Evolutionary conservation across 1,139 yeast genomes (phyloP).

Genomic region (Hyphopichia wangnamkhiaoensis): DNA sequence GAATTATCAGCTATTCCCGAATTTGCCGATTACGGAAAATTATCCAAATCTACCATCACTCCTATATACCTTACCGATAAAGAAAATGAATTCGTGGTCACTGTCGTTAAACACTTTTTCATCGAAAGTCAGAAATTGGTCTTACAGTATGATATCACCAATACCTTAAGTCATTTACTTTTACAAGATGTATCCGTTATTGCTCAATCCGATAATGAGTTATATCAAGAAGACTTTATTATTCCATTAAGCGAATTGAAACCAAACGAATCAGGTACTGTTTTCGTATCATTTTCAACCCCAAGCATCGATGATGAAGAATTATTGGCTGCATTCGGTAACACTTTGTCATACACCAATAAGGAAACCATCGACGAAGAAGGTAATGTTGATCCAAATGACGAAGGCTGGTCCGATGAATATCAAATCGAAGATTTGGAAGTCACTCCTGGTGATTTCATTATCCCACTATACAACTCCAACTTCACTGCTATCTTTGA

Average conservation of each 20-base stretch:
- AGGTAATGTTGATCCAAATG: conserved; percentile 64
- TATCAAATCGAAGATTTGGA: conserved; percentile 85
- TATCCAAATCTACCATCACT: conserved; percentile 66
- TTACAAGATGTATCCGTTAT: conserved; percentile 80
- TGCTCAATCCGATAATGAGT: conserved; percentile 63
- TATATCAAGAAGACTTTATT: conserved; percentile 68
- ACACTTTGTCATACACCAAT: conserved; percentile 71
- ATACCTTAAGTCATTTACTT: conserved; percentile 77
- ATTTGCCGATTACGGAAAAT: conserved; percentile 67
- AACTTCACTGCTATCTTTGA: conserved; percentile 77
- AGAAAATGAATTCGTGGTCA: conserved; percentile 92
- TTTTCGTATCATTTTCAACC: conserved; percentile 75
- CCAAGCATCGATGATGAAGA: conserved; percentile 46
- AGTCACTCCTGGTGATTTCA: conserved; percentile 78
- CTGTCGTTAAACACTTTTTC: conserved; percentile 81
- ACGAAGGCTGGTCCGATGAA: conserved; percentile 92
- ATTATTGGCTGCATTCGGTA: conserved; percentile 58
- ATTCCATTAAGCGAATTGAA: conserved; percentile 71
- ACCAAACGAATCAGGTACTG: conserved; percentile 72
- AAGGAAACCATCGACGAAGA: conserved; percentile 81
- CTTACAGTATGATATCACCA: conserved; percentile 80
- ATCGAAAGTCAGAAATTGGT: conserved; percentile 66
- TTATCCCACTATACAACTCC: conserved; percentile 75
- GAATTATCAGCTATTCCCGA: conserved; percentile 71
- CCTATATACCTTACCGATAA: conserved; percentile 79